Conservation (phyloP, 352 stramenopile species). For the Globisporangium canariense region DNA sequence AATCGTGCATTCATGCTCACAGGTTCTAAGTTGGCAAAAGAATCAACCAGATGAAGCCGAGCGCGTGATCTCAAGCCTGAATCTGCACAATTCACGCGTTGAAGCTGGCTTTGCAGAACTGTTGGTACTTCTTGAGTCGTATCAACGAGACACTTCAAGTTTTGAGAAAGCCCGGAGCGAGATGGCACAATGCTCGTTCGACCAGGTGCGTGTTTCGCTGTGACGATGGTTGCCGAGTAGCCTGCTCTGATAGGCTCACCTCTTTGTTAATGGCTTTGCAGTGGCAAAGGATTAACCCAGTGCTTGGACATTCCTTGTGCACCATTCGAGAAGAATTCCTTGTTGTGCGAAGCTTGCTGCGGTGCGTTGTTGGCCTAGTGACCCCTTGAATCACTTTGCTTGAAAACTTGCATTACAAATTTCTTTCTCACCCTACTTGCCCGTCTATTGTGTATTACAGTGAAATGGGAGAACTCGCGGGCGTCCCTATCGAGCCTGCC, state of each 20-base stretch:
- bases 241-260: background rate
- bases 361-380: slow-evolving; percentile 28
- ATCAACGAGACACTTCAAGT: background rate
- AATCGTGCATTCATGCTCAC: background rate
- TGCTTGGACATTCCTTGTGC: slow-evolving; percentile 40
- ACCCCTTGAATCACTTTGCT: background rate
- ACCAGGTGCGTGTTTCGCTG: slow-evolving; percentile 30
- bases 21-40: slow-evolving; percentile 37
- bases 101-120: slow-evolving; percentile 24
- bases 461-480: slow-evolving; percentile 86
- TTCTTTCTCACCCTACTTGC: background rate
- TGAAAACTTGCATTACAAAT: background rate
- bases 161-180: background rate
- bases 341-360: slow-evolving; percentile 75
- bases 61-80: slow-evolving; percentile 31
- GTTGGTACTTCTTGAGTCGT: slow-evolving; percentile 1
- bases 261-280: slow-evolving; percentile 16
- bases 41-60: slow-evolving; percentile 27
- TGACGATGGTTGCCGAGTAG: background rate
- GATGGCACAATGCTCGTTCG: slow-evolving; percentile 9
- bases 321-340: slow-evolving; percentile 73
- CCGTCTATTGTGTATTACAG: slow-evolving; percentile 18
- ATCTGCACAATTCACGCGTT: slow-evolving; percentile 34
- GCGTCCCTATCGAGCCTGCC: slow-evolving; percentile 92
- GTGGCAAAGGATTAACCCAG: slow-evolving; percentile 39